A percentile compares a stretch with the other conserved stretches of the same genome.
phyloP scores from a whole-genome alignment of 108 stramenopile species.

The Conticribra weissflogii region DNA sequence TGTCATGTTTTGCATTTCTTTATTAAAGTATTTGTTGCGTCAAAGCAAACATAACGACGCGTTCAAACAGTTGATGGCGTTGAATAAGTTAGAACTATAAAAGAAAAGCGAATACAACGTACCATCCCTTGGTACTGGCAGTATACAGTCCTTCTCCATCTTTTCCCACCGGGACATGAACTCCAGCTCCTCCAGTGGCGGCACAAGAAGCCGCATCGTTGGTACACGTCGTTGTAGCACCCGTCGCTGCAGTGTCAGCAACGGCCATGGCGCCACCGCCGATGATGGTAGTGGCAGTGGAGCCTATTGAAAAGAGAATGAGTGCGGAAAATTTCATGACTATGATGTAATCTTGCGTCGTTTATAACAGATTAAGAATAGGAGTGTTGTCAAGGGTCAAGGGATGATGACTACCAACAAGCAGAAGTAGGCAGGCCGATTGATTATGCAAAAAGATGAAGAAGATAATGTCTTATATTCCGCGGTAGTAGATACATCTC shows the following conservation, averaged over 20 bases:
- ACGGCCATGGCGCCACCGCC: constrained; percentile 6
- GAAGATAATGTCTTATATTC: too few relatives aligned
- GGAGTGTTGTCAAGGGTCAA: too few relatives aligned
- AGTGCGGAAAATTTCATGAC: neutral
- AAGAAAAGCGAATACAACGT: neutral
- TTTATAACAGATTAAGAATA: neutral
- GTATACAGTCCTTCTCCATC: constrained; percentile 52
- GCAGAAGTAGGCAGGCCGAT: too few relatives aligned
- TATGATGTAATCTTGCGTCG: neutral
- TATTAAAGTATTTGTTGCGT: too few relatives aligned
- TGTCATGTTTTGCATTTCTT: too few relatives aligned
- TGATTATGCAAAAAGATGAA: too few relatives aligned
- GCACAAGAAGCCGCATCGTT: too few relatives aligned
- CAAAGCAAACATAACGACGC: too few relatives aligned
- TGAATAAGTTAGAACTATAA: too few relatives aligned
- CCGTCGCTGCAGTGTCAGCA: neutral
- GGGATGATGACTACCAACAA: too few relatives aligned
- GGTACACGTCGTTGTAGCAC: neutral
- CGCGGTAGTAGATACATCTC: too few relatives aligned
- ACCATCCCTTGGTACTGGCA: constrained; percentile 58
- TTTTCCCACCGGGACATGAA: constrained; percentile 51
- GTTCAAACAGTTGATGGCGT: too few relatives aligned
- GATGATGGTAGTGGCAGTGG: constrained; percentile 1
- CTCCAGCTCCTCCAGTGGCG: constrained; percentile 22
- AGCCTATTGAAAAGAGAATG: neutral